Evolutionary conservation across 805 yeast species (phyloP), one percentile per base, ranked within the genome.

Genomic region (Scheffersomyces ergatensis): DNA sequence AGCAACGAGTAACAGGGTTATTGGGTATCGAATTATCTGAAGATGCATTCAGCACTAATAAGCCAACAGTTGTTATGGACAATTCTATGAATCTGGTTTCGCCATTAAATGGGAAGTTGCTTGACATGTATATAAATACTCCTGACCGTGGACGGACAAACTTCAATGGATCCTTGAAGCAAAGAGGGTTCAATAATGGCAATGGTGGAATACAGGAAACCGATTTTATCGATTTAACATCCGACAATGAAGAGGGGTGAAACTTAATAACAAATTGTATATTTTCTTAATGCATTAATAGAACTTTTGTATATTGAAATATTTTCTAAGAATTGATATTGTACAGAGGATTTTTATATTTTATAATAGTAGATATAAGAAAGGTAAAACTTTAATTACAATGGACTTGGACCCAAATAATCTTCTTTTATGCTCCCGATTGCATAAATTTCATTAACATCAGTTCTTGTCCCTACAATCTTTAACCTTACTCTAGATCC

Each of bases 391-490:
- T 34, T 20, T 21, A 7, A 21, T 51, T 48, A 66, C 63, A 67
- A 55, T 26, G 76, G 76, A 56, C 72, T 65, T 41, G 96, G 95
- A 40, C 99, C 99, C 65, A 93, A 75, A 63, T 89, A 93, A 70
- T 93, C 99, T 69, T 93, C 99, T 65, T 92, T 93, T 57, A 93
- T 92, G 65, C 95, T 86, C 37, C 99, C 99, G 60, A 93, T 93
- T 35, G 98, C 99, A 62, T 89, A 88, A 61, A 93, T 92, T 55
- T 93, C 92, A 57, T 95, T 93, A 12, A 93, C 99, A 67, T 95
- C 98, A 12, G 97, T 87, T 60, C 97, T 79, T 21, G 97, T 93
- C 66, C 98, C 99, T 39, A 92, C 97, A 34, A 93, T 89, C 71
- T 93, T 93, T 52, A 93, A 82, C 62, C 99, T 79, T 25, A 93